Conservation (phyloP, 495 filamentous ascomycete species). For the Aspergillus ostianus region DNA sequence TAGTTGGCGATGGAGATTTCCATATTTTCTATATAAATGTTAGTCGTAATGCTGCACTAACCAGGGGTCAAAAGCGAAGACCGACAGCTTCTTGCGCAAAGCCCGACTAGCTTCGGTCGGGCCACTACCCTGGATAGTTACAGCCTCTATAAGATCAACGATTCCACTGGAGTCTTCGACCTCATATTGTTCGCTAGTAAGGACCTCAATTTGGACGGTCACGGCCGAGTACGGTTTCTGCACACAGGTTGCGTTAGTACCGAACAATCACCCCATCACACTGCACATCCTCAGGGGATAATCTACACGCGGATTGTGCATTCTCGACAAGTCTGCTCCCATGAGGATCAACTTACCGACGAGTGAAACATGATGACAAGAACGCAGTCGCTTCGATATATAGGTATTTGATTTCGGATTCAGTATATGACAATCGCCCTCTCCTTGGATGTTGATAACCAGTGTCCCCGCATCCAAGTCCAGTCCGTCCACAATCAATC, state of each 20-base stretch:
- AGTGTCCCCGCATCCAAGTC: background rate
- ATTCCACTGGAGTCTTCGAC: constrained; percentile 90
- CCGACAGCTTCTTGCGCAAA: constrained; percentile 91
- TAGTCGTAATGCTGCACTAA: constrained; percentile 1
- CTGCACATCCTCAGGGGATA: background rate
- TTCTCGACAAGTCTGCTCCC: background rate
- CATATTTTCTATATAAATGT: constrained; percentile 70
- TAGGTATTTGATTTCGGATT: background rate
- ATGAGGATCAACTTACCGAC: constrained; percentile 27
- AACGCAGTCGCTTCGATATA: background rate
- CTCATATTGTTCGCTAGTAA: constrained; percentile 86
- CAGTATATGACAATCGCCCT: background rate
- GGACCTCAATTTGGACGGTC: constrained; percentile 87
- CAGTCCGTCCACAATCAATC: background rate
- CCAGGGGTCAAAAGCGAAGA: constrained; percentile 2
- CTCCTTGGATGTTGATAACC: background rate
- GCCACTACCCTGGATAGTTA: constrained; percentile 84
- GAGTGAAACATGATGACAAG: constrained; percentile 40
- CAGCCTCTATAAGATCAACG: constrained; percentile 88
- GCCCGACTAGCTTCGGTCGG: constrained; percentile 89
- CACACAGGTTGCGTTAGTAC: background rate
- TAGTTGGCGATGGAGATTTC: constrained; percentile 85
- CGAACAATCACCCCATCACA: background rate
- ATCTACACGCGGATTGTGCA: background rate
- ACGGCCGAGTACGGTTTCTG: constrained; percentile 92